phyloP scores from a whole-genome alignment of 441 rosid genomes.

The Syzygium syzygioides region DNA sequence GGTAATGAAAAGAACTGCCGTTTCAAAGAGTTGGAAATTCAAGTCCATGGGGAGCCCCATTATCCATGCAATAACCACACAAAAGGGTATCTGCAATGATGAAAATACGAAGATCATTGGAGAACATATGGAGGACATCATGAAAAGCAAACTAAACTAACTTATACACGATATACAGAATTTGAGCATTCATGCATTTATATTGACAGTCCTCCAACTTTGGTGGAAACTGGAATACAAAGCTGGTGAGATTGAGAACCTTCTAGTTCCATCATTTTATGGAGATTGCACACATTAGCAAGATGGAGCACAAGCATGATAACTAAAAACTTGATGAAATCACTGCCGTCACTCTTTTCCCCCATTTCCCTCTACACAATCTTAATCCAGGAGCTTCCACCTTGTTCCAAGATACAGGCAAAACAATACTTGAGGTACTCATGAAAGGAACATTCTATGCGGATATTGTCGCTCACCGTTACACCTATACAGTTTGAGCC shows the following conservation, averaged over 20 bases:
- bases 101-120: neutral
- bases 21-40: conserved; percentile 91
- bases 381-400: neutral
- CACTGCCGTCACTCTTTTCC: neutral
- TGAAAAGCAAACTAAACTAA: neutral
- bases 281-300: neutral
- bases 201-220: neutral
- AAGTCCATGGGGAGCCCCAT: conserved; percentile 88
- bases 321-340: neutral
- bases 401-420: neutral
- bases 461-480: neutral
- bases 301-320: neutral
- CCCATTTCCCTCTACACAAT: neutral
- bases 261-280: neutral
- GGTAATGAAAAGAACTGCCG: conserved; percentile 87
- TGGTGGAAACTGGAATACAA: neutral
- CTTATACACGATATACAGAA: neutral
- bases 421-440: neutral
- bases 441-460: neutral
- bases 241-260: neutral
- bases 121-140: neutral
- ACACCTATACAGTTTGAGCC: neutral
- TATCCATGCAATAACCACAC: conserved; percentile 92
- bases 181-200: neutral
- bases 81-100: conserved; percentile 72